Evolutionary conservation across 139 green algal species (phyloP), one percentile per base, ranked within the genome.

Genomic region (Picochlorum sp.): DNA sequence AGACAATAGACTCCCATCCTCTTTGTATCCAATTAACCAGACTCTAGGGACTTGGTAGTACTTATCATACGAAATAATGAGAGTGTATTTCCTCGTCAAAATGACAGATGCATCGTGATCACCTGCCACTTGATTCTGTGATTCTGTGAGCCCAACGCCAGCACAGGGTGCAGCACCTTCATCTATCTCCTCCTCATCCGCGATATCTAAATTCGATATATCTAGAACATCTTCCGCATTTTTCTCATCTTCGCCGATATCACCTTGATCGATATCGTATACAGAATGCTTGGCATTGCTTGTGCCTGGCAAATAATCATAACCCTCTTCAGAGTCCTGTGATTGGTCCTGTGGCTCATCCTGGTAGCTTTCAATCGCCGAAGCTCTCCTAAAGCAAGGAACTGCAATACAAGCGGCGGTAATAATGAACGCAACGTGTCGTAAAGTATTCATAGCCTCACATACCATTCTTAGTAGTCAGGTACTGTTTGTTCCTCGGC

Each of bases 41-140:
- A 95, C 84, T 20, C 85, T 73, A 0, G 87, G 89, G 24, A 92
- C 85, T 54, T 77, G 71, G 60, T 96, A 93, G 58, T 89, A 91
- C 76, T 94, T 92, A 75, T 96, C 88, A 57, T 96, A 97, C 2
- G 82, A 91, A 64, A 97, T 92, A 70, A 92, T 81, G 51, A 97
- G 58, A 71, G 96, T 87, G 63, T 97, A 97, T 1, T 87, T 96
- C 32, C 88, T 78, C 0, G 84, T 92, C 21, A 65, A 64, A 64
- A 90, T n/a, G 20, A 92, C 86, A 3, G 57, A 16, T 32, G 61
- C 41, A 23, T 21, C 34, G 16, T 30, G 14, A 6, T 15, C 45
- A 64, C 47, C 30, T 32, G 63, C 15, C n/a, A n/a, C 28, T n/a
- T 41, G 16, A 37, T 49, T 26, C 20, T 34, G 16, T 38, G 44